Conservation (phyloP, 306 rosid genomes). For the Dicorynia guianensis region DNA sequence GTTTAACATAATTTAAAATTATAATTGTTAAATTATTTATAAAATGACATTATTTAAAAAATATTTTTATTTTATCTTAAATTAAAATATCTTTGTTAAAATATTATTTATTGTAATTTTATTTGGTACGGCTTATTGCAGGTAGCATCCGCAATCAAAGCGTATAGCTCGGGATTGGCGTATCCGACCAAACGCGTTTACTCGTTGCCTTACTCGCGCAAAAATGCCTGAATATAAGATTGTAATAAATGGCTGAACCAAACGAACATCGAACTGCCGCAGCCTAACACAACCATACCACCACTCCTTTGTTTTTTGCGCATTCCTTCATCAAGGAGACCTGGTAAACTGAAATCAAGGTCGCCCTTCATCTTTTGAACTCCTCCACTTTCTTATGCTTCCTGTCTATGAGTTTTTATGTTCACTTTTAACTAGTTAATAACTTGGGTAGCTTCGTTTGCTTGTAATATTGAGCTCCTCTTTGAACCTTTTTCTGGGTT, state of each 20-base stretch:
- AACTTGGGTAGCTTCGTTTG: conserved; percentile 36
- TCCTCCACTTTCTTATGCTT: conserved; percentile 29
- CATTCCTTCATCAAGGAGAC: conserved; percentile 33
- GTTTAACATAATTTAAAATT: too few species aligned
- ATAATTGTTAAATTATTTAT: too few species aligned
- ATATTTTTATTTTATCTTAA: too few species aligned
- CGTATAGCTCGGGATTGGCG: conserved; percentile 38
- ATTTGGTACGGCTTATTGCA: too few species aligned
- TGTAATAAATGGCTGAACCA: conserved; percentile 9
- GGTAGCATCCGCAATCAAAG: background rate
- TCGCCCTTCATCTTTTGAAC: conserved; percentile 14
- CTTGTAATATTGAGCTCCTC: conserved; percentile 27
- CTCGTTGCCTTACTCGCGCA: background rate
- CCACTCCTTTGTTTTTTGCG: conserved; percentile 9
- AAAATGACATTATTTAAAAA: too few species aligned
- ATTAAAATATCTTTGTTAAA: too few species aligned
- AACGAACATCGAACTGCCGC: background rate
- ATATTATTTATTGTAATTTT: too few species aligned
- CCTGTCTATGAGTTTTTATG: background rate
- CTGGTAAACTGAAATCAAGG: conserved; percentile 52
- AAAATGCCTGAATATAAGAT: conserved; percentile 8
- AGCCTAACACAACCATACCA: conserved; percentile 17
- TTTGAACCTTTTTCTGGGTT: conserved; percentile 25
- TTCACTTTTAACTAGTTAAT: conserved; percentile 31
- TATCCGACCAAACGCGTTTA: conserved; percentile 48